Base-by-base conservation (phyloP, 352 stramenopile genomes). In the Phytopythium sindhum region DNA sequence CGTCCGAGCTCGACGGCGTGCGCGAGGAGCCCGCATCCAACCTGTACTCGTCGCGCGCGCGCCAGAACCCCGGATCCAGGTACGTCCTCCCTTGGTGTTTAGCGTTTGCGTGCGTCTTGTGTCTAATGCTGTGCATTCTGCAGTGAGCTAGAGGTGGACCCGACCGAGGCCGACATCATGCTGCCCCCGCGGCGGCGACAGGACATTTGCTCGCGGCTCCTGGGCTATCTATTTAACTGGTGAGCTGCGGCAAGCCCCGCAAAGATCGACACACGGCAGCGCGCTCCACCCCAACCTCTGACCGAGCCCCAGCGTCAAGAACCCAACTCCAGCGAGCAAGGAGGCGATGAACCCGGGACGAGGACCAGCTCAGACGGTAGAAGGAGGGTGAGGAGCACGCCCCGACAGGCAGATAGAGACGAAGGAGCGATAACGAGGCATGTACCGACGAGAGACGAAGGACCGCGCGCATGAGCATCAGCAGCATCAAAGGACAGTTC, bases 221-320 rank as follows among this genome's bases (percentile, higher is more conserved):
- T 93, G 56, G 80, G 72, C 65, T 95, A 89, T 73, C 71, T 95
- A 81, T 95, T 95, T 87, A 91, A 91, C 57, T 89, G 84, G 83
- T 93, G 65, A 81, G 26, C 61, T 8, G 31, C 31, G 31, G 8
- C 31, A 8, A 35, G 31, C 3, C 4, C 31, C 31, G 31, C 31
- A 35, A 35, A 35, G 31, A 35, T 35, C 4, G 31, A 35, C 4
- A 8, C 31, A 35, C 31, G 31, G 31, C 31, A 35, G 31, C 31
- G 31, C 8, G 31, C 31, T 35, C 31, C 31, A 35, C 31, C 31
- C 31, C 31, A 8, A 3, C 31, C 31, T 35, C 31, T 8, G 8
- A 35, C 31, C 31, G 31, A 35, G 31, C 31, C 31, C n/a, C n/a
- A n/a, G n/a, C n/a, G n/a, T n/a, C n/a, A n/a, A n/a, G n/a, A n/a